Conservation (phyloP, 2,329 filamentous ascomycete genomes). For the Stagonosporopsis cucurbitacearum region DNA sequence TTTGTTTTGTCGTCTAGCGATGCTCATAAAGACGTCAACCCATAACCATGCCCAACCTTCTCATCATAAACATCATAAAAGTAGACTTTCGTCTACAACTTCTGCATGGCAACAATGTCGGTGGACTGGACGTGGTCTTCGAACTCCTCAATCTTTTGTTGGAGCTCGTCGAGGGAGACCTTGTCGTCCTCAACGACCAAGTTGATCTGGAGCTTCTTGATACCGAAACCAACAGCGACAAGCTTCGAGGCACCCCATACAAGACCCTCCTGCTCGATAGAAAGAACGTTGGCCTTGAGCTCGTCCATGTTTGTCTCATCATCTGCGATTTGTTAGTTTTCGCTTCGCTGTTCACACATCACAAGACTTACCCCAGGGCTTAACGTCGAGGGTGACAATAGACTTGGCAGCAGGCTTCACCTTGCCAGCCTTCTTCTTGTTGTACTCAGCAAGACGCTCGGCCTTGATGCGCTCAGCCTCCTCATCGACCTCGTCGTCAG, state of each 20-base stretch:
- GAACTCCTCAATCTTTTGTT: conserved; percentile 82
- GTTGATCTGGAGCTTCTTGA: conserved; percentile 99
- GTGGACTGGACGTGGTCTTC: conserved; percentile 97
- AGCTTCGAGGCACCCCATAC: conserved; percentile 94
- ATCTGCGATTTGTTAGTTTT: conserved; percentile 58
- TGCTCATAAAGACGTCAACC: conserved; percentile 45
- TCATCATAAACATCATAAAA: conserved; percentile 33
- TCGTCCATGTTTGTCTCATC: conserved; percentile 91
- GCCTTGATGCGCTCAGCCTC: conserved; percentile 85
- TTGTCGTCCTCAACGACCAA: conserved; percentile 97
- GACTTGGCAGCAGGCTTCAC: conserved; percentile 94
- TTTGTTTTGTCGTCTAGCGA: conserved; percentile 37
- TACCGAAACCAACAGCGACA: conserved; percentile 91
- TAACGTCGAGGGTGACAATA: conserved; percentile 92
- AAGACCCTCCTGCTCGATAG: conserved; percentile 90
- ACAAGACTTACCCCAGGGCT: conserved; percentile 91
- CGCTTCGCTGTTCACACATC: background rate
- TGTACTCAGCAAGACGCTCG: conserved; percentile 91
- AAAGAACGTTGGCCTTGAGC: conserved; percentile 80
- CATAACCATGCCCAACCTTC: conserved; percentile 30
- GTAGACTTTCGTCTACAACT: conserved; percentile 44
- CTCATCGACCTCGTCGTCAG: conserved; percentile 69
- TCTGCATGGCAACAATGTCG: conserved; percentile 73
- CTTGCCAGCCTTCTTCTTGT: conserved; percentile 96
- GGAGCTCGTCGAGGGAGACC: conserved; percentile 83